Evolutionary conservation across 352 stramenopile species (phyloP), one percentile per base, ranked within the genome.

Genomic region (Phytopythium kandeliae): DNA sequence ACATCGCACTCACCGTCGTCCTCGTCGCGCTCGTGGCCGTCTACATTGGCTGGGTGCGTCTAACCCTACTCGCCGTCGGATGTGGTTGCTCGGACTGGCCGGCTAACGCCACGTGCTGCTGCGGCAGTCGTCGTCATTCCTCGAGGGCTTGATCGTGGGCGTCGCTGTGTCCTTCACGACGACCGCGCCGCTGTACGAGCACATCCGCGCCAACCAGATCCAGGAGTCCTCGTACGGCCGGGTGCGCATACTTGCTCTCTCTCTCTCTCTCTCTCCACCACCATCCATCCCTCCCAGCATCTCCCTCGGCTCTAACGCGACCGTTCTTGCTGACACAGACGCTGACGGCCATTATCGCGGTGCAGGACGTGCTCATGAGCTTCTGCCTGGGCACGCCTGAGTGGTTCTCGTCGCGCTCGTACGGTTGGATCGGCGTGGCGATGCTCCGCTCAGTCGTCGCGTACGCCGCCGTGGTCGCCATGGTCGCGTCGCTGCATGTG

Each of bases 351-450:
- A 91, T 94, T 69, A 92, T 94, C 61, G 83, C 80, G 6, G 74
- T 92, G 3, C 83, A 94, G 59, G 83, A 94, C 51, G 59, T 89
- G 15, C 60, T 94, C 11, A 94, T 94, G 83, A 94, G 83, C 37
- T 94, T 94, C 62, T 82, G 79, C 16, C 52, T 94, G 4, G 83
- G 80, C 13, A 91, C 83, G 0, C 83, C 83, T 1, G 83, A 94
- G 59, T 94, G 83, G 83, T 94, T 94, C 55, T 85, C 82, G 0
- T 72, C 78, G 0, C 77, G 75, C 26, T 89, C 79, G 0, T 65
- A 85, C 35, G 69, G 77, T 11, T 89, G 75, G 63, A 85, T 92
- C 25, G 75, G 78, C 35, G 56, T 94, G 11, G 76, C 80, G 0
- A 83, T 85, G 38, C 34, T 89, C 28, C 80, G 77, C 5, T 85